Percentiles rank a stretch among this genome's conserved stretches.
Evolutionary conservation across 78 protist genomes (phyloP).

Genomic region (Dictyostelium discoideum): DNA sequence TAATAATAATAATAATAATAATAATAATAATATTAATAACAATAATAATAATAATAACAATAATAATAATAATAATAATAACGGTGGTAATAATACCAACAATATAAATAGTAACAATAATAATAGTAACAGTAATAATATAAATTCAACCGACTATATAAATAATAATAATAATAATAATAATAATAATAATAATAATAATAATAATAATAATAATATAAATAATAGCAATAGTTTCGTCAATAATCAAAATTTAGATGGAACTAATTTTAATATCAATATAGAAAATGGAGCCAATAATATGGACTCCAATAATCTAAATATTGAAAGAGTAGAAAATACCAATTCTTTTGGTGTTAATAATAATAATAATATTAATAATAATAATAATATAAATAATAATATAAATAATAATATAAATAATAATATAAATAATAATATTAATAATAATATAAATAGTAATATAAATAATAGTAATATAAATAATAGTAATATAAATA

Average conservation of each 20-base stretch:
- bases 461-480: background rate
- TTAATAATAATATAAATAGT: background rate
- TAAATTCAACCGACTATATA: background rate
- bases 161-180: background rate
- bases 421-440: background rate
- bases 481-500: background rate
- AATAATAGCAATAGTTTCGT: background rate
- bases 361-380: background rate
- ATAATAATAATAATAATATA: background rate
- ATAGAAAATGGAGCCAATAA: background rate
- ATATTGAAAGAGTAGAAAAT: background rate
- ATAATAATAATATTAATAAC: background rate
- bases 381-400: background rate
- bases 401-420: background rate
- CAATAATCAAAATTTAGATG: background rate
- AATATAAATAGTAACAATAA: background rate
- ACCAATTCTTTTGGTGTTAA: background rate
- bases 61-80: background rate
- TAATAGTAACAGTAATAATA: background rate
- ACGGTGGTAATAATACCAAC: background rate
- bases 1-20: background rate
- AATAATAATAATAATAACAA: too few relatives aligned
- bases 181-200: background rate
- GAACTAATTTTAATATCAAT: slow-evolving; percentile 4
- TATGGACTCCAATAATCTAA: background rate